Evolutionary conservation across 371 early-diverging fungal species (phyloP).

Genomic region (Nematocida sp.): DNA sequence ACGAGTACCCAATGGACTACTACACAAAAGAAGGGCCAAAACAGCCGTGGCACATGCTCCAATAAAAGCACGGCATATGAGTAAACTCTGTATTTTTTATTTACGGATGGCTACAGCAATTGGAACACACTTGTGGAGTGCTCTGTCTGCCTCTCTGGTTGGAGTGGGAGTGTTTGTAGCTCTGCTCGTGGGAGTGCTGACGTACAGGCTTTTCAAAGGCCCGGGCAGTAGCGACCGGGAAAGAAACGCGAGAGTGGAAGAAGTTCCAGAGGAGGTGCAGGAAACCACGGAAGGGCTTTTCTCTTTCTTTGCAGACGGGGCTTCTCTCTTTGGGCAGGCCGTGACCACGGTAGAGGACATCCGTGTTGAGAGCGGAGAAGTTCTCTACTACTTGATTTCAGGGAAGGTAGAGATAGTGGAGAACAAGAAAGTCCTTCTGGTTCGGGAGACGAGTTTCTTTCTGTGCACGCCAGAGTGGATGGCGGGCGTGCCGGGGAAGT

Average conservation of each 20-base stretch:
- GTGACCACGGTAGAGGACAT: constrained; percentile 16
- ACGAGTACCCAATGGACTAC: constrained; percentile 63
- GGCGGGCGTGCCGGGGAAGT: background rate
- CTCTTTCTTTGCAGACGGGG: constrained; percentile 7
- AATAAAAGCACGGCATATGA: background rate
- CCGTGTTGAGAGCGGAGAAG: background rate
- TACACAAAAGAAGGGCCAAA: constrained; percentile 55
- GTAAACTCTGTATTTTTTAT: background rate
- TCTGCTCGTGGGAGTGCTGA: background rate
- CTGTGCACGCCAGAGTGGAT: background rate
- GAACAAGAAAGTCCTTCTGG: background rate
- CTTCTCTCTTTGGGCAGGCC: background rate
- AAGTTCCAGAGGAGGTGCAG: background rate
- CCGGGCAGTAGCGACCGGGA: background rate
- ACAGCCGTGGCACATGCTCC: constrained; percentile 53
- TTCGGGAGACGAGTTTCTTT: background rate
- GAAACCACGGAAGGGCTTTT: background rate
- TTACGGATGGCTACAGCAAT: background rate
- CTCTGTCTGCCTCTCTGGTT: background rate
- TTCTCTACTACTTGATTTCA: constrained; percentile 26
- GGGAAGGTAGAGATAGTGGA: constrained; percentile 20
- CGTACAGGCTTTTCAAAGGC: background rate
- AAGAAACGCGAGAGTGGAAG: background rate
- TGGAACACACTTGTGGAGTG: background rate
- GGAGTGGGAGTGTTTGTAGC: background rate